These are phyloP conservation scores for Epithele typhae DNA, from an alignment of 768 basidiomycete species.

Conservation along the genomic window DNA sequence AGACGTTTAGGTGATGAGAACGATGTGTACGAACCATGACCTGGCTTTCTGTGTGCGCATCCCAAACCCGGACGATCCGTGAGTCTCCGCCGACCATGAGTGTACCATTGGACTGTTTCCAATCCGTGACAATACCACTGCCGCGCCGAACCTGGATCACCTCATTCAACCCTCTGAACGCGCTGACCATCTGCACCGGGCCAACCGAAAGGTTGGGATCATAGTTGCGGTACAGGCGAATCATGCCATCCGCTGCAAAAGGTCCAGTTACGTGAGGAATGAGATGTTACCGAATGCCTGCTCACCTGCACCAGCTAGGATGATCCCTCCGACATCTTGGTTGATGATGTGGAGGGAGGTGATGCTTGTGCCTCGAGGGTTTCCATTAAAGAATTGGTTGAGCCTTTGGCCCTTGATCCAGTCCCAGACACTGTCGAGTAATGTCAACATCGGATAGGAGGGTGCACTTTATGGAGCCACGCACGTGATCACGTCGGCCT, in stretches of 20 bases:
- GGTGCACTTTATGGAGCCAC: too few species aligned
- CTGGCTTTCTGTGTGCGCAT: constrained; percentile 84
- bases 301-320: constrained; percentile 79
- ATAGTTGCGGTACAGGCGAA: constrained; percentile 91
- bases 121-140: constrained; percentile 83
- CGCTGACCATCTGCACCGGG: constrained; percentile 86
- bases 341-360: constrained; percentile 92
- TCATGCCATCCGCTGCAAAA: constrained; percentile 77
- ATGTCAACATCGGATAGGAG: constrained; percentile 4
- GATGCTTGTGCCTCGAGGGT: constrained; percentile 74
- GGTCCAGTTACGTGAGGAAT: background rate
- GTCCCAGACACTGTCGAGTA: constrained; percentile 75
- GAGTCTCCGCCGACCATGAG: constrained; percentile 92
- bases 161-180: constrained; percentile 86
- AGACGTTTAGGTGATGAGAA: background rate
- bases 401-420: constrained; percentile 81
- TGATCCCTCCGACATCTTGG: constrained; percentile 89
- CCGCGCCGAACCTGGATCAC: constrained; percentile 71
- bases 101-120: constrained; percentile 86
- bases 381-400: constrained; percentile 86
- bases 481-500: constrained; percentile 81
- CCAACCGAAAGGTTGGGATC: constrained; percentile 67
- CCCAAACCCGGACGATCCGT: constrained; percentile 87
- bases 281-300: too few species aligned
- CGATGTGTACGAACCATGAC: constrained; percentile 48